Base-by-base conservation (phyloP, 1,284 basidiomycete species). In the Malassezia cuniculi region DNA sequence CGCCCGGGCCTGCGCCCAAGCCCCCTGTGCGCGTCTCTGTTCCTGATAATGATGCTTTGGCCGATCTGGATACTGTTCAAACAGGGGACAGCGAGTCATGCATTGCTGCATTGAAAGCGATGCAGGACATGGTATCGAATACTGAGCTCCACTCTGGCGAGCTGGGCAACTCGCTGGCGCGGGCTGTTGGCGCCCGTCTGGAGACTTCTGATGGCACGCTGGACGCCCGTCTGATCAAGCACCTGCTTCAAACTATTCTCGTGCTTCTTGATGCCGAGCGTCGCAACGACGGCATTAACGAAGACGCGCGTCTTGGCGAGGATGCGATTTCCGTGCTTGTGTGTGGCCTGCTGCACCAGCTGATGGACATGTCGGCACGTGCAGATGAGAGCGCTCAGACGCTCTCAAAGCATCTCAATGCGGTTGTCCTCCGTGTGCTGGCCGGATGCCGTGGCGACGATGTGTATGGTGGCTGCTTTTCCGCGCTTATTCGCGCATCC, bases 341-440 rank as follows among this genome's bases (percentile, higher is more conserved):
- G 45, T 89, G 87, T 0, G 70, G 85, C 39, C 79, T 89, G 17
- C 74, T 97, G 25, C 75, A 93, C 28, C 83, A 90, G 62, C 87
- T 87, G 29, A 86, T 93, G 56, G 85, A 87, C 60, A 65, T 51
- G 41, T 62, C 57, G 25, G 58, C 51, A 37, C 61, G 39, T 40
- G 36, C 38, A 10, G 54, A 59, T 33, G 54, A 58, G n/a, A 46
- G 66, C 16, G 65, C 64, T 14, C 86, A 68, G 82, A 93, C 68
- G 66, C 93, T 53, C 31, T 87, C 87, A 15, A 79, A 85, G 43
- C 94, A 93, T 69, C 85, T 97, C 69, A 97, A 97, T 69, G 90
- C 94, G 80, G 89, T 97, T 44, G 82, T 97, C 43, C 74, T 97
- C 38, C 79, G 89, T 20, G 70, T 90, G 36, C 90, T 99, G 69